Evolutionary conservation across 1,139 yeast genomes (phyloP).

Genomic region (Kurtzmaniella natalensis): DNA sequence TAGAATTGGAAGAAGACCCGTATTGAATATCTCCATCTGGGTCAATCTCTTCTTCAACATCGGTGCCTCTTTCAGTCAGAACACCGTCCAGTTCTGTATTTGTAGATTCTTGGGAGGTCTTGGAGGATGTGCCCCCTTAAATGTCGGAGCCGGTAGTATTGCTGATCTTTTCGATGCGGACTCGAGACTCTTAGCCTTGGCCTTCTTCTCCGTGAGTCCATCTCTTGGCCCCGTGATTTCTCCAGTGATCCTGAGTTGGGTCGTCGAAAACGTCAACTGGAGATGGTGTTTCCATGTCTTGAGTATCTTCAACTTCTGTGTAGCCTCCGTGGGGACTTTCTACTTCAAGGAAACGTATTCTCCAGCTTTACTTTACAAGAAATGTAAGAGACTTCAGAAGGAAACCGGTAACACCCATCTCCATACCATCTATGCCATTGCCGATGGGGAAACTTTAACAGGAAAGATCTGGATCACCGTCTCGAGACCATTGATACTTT

Average conservation of each 20-base stretch:
- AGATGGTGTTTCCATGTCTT: constrained; percentile 43
- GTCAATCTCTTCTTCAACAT: constrained; percentile 49
- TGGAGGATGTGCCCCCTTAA: constrained; percentile 39
- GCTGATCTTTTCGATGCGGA: constrained; percentile 36
- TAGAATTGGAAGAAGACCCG: constrained; percentile 45
- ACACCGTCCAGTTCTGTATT: constrained; percentile 51
- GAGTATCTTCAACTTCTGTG: constrained; percentile 37
- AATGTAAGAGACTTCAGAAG: constrained; percentile 28
- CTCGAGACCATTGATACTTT: constrained; percentile 35
- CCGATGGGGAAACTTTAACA: constrained; percentile 30
- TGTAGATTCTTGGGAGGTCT: constrained; percentile 58
- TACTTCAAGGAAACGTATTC: constrained; percentile 39
- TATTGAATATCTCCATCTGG: constrained; percentile 48
- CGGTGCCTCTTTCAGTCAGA: constrained; percentile 54
- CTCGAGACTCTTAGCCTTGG: constrained; percentile 35
- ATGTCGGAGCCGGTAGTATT: constrained; percentile 43
- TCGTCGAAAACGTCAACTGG: constrained; percentile 43
- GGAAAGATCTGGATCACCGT: constrained; percentile 30
- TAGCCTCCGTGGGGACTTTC: constrained; percentile 32
- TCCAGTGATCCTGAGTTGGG: constrained; percentile 55
- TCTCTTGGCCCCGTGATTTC: constrained; percentile 61
- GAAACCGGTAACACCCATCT: constrained; percentile 34
- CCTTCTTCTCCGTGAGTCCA: constrained; percentile 41
- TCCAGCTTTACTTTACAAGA: constrained; percentile 31
- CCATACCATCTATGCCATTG: constrained; percentile 42